A percentile compares a stretch with the other conserved stretches of the same genome.
phyloP scores from a whole-genome alignment of 768 basidiomycete genomes.

The Tulasnella sp. region DNA sequence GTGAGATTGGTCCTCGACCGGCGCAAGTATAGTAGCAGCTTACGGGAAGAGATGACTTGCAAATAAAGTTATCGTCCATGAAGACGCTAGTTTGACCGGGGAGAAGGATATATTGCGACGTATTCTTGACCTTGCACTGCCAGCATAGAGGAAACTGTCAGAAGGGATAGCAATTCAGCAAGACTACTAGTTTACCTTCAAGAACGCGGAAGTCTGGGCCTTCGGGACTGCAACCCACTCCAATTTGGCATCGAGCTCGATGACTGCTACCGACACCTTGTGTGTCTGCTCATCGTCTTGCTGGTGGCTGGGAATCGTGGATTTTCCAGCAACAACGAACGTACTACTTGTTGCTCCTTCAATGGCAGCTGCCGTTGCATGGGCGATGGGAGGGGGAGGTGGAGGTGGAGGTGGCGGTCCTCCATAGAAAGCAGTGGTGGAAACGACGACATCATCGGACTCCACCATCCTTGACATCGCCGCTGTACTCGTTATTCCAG shows the following conservation, averaged over 20 bases:
- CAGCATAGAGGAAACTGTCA: background rate
- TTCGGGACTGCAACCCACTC: conserved; percentile 29
- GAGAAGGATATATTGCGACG: conserved; percentile 22
- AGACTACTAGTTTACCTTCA: background rate
- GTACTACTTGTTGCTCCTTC: conserved; percentile 26
- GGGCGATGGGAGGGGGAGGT: background rate
- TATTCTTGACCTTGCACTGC: conserved; percentile 26
- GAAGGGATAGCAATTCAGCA: background rate
- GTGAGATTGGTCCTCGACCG: background rate
- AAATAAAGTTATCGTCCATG: conserved; percentile 30
- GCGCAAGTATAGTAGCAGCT: background rate
- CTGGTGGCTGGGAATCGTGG: conserved; percentile 23
- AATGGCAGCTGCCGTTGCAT: background rate
- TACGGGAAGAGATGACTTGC: conserved; percentile 28
- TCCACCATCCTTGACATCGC: background rate
- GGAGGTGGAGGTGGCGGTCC: no score
- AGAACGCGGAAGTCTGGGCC: conserved; percentile 2
- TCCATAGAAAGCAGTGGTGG: no score
- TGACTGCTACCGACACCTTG: conserved; percentile 21
- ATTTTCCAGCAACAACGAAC: conserved; percentile 21
- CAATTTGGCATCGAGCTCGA: conserved; percentile 26
- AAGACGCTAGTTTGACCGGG: conserved; percentile 27
- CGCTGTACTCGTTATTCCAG: no score
- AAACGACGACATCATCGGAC: background rate
- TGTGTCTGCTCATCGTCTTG: conserved; percentile 1